Evolutionary conservation across 106 monocot species (phyloP).

Genomic region (Platanthera guangdongensis): DNA sequence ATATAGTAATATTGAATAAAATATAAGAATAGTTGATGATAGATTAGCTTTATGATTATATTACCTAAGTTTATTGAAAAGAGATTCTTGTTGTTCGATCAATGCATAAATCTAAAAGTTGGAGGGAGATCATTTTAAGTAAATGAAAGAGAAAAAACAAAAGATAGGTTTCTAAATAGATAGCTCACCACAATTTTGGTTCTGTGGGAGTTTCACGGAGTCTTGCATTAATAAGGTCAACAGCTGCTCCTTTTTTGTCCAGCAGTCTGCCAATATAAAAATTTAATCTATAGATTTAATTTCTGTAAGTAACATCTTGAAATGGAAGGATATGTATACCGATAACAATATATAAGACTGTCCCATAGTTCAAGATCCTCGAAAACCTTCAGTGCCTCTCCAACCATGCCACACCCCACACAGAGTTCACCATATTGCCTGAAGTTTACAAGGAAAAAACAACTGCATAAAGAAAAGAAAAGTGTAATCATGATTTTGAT

Average conservation of each 20-base stretch:
- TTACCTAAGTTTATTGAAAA: not conserved
- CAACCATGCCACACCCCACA: constrained; percentile 69
- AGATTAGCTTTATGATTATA: not conserved
- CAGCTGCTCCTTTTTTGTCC: constrained; percentile 81
- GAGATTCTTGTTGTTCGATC: not conserved
- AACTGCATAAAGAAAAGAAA: not conserved
- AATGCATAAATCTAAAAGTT: not conserved
- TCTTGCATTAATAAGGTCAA: constrained; percentile 74
- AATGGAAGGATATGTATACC: constrained; percentile 30
- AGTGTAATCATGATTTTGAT: not conserved
- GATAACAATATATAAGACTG: constrained; percentile 80
- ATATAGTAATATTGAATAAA: not conserved
- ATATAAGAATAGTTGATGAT: too few species aligned
- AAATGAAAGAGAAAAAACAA: not conserved
- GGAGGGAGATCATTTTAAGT: not conserved
- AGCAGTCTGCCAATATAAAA: constrained; percentile 44
- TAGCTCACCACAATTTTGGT: constrained; percentile 79
- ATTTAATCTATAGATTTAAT: not conserved
- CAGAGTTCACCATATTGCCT: constrained; percentile 80
- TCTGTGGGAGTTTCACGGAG: constrained; percentile 58
- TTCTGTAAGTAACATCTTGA: not conserved
- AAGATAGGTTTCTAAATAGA: not conserved
- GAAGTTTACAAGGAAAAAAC: constrained; percentile 7
- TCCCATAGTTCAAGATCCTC: constrained; percentile 99
- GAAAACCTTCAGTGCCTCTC: constrained; percentile 81